A percentile compares a stretch with the other conserved stretches of the same genome.
phyloP scores from a whole-genome alignment of 2,329 filamentous ascomycete species.

The Xylaria sp. region DNA sequence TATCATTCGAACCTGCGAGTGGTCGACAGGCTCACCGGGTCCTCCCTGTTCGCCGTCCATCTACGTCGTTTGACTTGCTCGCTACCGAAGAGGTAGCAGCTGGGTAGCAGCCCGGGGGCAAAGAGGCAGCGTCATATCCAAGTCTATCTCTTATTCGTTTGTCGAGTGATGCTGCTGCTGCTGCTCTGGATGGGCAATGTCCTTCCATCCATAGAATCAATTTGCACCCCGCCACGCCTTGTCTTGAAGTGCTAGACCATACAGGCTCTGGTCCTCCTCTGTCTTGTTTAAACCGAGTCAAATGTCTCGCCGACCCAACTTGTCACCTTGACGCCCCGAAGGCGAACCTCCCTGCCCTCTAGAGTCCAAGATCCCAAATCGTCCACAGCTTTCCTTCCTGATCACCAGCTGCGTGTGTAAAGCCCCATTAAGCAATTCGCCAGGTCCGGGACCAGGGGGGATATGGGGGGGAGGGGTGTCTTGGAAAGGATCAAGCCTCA shows the following conservation, averaged over 20 bases:
- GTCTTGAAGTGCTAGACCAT: constrained; percentile 31
- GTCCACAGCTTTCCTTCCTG: constrained; percentile 24
- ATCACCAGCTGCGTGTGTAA: constrained; percentile 29
- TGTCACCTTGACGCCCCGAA: constrained; percentile 34
- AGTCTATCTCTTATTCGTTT: constrained; percentile 7
- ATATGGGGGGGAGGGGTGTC: constrained; percentile 26
- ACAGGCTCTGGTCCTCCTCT: constrained; percentile 30
- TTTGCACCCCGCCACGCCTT: constrained; percentile 35
- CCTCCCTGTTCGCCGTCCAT: constrained; percentile 33
- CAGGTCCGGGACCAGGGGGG: constrained; percentile 23
- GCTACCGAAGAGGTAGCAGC: constrained; percentile 14
- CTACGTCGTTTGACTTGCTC: constrained; percentile 21
- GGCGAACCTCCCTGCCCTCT: constrained; percentile 29
- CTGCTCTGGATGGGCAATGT: constrained; percentile 20
- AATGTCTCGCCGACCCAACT: constrained; percentile 37
- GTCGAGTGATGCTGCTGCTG: constrained; percentile 7
- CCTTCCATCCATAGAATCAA: constrained; percentile 14
- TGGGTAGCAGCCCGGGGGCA: constrained; percentile 25
- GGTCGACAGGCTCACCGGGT: constrained; percentile 29
- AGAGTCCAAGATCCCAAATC: constrained; percentile 27
- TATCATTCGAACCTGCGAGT: constrained; percentile 28
- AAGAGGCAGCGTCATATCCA: constrained; percentile 26
- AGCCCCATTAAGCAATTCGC: constrained; percentile 36
- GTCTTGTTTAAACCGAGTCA: constrained; percentile 34
- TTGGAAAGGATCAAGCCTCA: constrained; percentile 38